phyloP scores from a whole-genome alignment of 106 monocot species.

The Phalaenopsis aphrodite region DNA sequence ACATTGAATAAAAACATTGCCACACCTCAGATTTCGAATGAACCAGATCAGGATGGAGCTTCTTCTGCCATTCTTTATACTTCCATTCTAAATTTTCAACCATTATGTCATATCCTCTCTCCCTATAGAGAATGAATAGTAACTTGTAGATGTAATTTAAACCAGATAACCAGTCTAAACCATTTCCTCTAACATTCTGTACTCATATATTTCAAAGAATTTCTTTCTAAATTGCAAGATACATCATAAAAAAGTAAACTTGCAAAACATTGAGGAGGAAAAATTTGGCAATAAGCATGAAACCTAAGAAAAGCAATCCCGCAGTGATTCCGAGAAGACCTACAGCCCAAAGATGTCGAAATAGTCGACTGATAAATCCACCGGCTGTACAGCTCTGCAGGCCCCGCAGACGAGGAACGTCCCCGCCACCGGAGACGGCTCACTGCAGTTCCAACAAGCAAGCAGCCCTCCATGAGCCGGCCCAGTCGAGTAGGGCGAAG shows the following conservation, averaged over 20 bases:
- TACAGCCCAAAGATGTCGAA: slow-evolving; percentile 93
- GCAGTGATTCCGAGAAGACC: slow-evolving; percentile 18
- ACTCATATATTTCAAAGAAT: not conserved
- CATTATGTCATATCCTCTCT: slow-evolving; percentile 38
- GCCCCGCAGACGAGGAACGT: slow-evolving; percentile 53
- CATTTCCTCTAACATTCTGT: not conserved
- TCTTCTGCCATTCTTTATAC: slow-evolving; percentile 99
- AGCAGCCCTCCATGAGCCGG: not conserved
- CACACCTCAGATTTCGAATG: slow-evolving; percentile 84
- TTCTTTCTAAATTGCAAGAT: too few relatives aligned
- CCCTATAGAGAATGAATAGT: slow-evolving; percentile 21
- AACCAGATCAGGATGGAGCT: slow-evolving; percentile 86
- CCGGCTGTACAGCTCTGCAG: slow-evolving; percentile 65
- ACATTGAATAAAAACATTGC: not conserved
- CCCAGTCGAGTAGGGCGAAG: slow-evolving; percentile 7
- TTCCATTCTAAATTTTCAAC: slow-evolving; percentile 61
- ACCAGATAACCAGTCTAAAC: not conserved
- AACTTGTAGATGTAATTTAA: not conserved
- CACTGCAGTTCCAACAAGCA: slow-evolving; percentile 71
- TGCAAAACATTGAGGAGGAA: not conserved
- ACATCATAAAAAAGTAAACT: not conserved
- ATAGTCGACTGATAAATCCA: slow-evolving; percentile 52
- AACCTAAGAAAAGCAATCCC: not conserved
- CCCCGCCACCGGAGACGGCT: slow-evolving; percentile 10
- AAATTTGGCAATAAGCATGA: not conserved